Evolutionary conservation across 116 monocot species (phyloP).

Genomic region (Thalassia testudinum): DNA sequence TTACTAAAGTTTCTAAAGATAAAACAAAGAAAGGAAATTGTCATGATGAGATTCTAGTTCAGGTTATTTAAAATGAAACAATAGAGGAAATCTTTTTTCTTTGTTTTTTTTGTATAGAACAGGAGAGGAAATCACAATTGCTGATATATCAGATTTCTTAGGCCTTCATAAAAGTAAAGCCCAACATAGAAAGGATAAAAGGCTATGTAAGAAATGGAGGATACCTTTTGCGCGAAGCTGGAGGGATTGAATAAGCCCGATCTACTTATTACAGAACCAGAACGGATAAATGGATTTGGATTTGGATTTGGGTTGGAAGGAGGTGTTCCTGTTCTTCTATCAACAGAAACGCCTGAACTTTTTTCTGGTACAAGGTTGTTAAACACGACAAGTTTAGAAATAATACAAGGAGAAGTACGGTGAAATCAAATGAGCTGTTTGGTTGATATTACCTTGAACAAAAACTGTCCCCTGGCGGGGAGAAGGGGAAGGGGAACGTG

Average conservation of each 20-base stretch:
- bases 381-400: not conserved
- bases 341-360: slow-evolving; percentile 5
- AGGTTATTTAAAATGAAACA: too few species aligned
- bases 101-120: too few species aligned
- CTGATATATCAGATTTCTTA: too few species aligned
- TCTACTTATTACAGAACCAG: slow-evolving; percentile 47
- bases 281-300: slow-evolving; percentile 23
- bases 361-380: not conserved
- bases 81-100: too few species aligned
- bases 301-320: slow-evolving; percentile 12
- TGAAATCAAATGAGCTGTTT: not conserved
- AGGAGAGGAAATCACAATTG: too few species aligned
- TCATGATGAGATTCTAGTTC: too few species aligned
- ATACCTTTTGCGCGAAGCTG: slow-evolving; percentile 5
- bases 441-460: slow-evolving; percentile 6
- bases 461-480: not conserved
- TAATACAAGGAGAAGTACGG: not conserved
- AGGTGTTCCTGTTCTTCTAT: slow-evolving; percentile 15
- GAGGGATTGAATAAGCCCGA: slow-evolving; percentile 29
- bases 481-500: slow-evolving; percentile 4
- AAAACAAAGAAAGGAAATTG: too few species aligned
- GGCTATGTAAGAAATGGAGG: too few species aligned
- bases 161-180: too few species aligned
- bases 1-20: too few species aligned
- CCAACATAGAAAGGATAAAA: too few species aligned